These are phyloP conservation scores for Globisporangium cylindrosporum DNA, from an alignment of 352 stramenopile species.

Conservation along the genomic window DNA sequence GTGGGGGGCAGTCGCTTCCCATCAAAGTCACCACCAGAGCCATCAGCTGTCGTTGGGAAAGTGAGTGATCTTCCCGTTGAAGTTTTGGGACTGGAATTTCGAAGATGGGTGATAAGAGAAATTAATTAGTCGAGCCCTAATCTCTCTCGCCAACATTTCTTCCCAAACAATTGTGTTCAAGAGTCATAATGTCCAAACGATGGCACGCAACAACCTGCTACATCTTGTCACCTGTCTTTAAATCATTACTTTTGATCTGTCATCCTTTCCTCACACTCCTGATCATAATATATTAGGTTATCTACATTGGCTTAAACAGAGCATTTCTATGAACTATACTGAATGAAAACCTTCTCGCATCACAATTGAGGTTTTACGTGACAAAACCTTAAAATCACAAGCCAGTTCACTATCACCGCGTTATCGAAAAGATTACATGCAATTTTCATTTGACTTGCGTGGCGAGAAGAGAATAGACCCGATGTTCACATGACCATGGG, in stretches of 20 bases:
- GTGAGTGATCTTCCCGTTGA: not conserved
- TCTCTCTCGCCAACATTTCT: not conserved
- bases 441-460: not conserved
- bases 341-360: not conserved
- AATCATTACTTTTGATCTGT: not conserved
- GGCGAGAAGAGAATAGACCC: not conserved
- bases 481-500: too few species aligned
- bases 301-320: not conserved
- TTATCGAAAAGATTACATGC: not conserved
- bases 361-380: not conserved
- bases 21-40: not conserved
- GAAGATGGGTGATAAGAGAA: not conserved
- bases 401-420: not conserved
- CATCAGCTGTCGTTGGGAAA: too few species aligned
- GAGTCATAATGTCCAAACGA: too few species aligned
- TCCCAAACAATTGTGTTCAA: not conserved
- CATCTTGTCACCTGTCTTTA: not conserved
- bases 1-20: not conserved
- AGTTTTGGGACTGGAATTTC: not conserved
- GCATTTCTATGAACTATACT: not conserved
- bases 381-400: not conserved
- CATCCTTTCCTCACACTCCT: not conserved
- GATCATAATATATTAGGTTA: not conserved
- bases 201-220: not conserved
- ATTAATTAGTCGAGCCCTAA: constrained; percentile 6